Evolutionary conservation across 352 stramenopile genomes (phyloP), one percentile per base, ranked within the genome.

Genomic region (Phytopythium chamaehyphon): DNA sequence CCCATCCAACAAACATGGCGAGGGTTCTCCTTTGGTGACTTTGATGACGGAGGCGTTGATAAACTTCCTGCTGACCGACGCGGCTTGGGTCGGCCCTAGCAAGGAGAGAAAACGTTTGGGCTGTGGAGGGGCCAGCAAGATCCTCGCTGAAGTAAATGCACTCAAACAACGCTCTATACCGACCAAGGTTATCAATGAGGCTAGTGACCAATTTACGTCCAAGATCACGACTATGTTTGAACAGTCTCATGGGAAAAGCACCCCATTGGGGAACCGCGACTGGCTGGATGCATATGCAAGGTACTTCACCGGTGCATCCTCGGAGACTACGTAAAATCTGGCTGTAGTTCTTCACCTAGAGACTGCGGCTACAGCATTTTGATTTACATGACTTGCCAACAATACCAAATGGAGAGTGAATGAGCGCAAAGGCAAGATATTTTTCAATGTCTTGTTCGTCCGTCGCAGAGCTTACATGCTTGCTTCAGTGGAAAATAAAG

Each of bases 71-170:
- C 52, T 74, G 36, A 56, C 73, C 19, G 73, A 92, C 51, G 76
- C 79, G 19, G 24, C 45, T 8, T 89, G 78, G 78, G 54, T 35
- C 48, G 52, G 44, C 61, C 69, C 61, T 42, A 51, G 37, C 21
- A 64, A 64, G 22, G 53, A 67, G 24, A 65, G 57, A 26, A 85
- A 74, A 46, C 62, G 60, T 14, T 50, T 90, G 44, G 80, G 80
- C 16, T 84, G 71, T 49, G 71, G 64, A 4, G 83, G 80, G 14
- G 47, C 85, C 24, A 90, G 86, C 67, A 78, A 73, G 47, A 86
- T 91, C 35, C 59, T 89, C 18, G 80, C 68, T 1, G 83, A 93
- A 50, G 51, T 91, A 5, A 64, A 69, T 2, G 64, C 83, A 11
- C 54, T 91, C 31, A 63, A 50, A 11, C 44, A 79, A 28, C 71